A percentile compares a stretch with the other conserved stretches of the same genome.
phyloP scores from a whole-genome alignment of 805 yeast genomes.

The Yamadazyma ubonensis region DNA sequence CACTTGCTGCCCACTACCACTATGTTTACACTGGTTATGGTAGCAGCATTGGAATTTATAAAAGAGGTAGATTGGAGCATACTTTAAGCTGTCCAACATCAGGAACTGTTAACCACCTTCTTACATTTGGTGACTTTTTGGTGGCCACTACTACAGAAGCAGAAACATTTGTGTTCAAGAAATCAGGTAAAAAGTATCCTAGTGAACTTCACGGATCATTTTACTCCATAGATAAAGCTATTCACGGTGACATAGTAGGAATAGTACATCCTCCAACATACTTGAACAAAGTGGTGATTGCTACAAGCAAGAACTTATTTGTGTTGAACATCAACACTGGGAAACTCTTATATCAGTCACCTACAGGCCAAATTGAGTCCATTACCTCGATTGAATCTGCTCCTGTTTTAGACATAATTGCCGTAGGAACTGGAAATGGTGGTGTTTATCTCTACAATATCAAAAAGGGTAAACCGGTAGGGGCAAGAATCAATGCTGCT shows the following conservation, averaged over 20 bases:
- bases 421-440: conserved; percentile 73
- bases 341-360: conserved; percentile 59
- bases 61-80: conserved; percentile 70
- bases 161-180: conserved; percentile 54
- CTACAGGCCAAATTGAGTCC: conserved; percentile 41
- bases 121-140: conserved; percentile 76
- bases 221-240: conserved; percentile 45
- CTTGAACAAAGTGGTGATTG: conserved; percentile 80
- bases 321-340: conserved; percentile 78
- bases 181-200: conserved; percentile 45
- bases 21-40: conserved; percentile 78
- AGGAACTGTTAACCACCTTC: conserved; percentile 46
- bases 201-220: conserved; percentile 70
- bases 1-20: conserved; percentile 78
- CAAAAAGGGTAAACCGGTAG: conserved; percentile 56
- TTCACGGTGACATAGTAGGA: conserved; percentile 71
- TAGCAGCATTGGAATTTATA: conserved; percentile 69
- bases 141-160: conserved; percentile 50
- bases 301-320: conserved; percentile 62
- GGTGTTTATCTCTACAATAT: conserved; percentile 64
- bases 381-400: conserved; percentile 75
- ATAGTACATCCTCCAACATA: conserved; percentile 86
- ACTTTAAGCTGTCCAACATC: conserved; percentile 35
- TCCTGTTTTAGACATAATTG: conserved; percentile 83
- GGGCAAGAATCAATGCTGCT: conserved; percentile 47